Evolutionary conservation across 352 stramenopile genomes (phyloP).

Genomic region (Globisporangium nodosum): DNA sequence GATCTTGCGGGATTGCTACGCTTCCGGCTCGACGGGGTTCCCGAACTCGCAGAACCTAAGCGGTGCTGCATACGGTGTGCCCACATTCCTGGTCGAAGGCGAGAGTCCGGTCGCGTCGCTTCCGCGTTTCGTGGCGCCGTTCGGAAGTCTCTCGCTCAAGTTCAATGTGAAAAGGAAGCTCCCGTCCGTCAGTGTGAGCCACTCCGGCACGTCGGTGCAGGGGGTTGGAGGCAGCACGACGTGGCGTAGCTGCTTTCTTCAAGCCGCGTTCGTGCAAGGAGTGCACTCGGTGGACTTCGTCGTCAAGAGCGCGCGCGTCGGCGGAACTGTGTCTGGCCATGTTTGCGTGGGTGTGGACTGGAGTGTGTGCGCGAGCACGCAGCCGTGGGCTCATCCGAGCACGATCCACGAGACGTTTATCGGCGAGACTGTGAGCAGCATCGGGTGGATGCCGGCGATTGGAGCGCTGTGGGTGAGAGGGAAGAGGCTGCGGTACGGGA

Average conservation of each 20-base stretch:
- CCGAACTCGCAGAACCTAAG: slow-evolving; percentile 85
- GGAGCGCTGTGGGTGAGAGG: slow-evolving; percentile 70
- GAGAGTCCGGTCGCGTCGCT: slow-evolving; percentile 63
- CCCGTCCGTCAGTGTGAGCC: slow-evolving; percentile 56
- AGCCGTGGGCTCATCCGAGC: slow-evolving; percentile 1
- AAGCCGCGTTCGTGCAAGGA: slow-evolving; percentile 54
- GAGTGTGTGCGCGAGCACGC: slow-evolving; percentile 14
- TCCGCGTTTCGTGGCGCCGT: slow-evolving; percentile 49
- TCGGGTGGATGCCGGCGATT: slow-evolving; percentile 85
- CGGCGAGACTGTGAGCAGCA: slow-evolving; percentile 38
- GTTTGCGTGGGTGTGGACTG: slow-evolving; percentile 76
- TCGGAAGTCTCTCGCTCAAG: slow-evolving; percentile 45
- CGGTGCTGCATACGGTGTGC: slow-evolving; percentile 77
- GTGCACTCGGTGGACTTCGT: slow-evolving; percentile 76
- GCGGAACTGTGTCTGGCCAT: slow-evolving; percentile 60
- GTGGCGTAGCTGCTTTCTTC: slow-evolving; percentile 66
- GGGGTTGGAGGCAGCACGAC: slow-evolving; percentile 40
- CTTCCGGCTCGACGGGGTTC: slow-evolving; percentile 73
- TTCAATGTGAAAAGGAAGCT: slow-evolving; percentile 66
- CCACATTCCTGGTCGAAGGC: slow-evolving; percentile 79
- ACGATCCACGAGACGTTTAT: slow-evolving; percentile 33
- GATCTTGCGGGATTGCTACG: slow-evolving; percentile 83
- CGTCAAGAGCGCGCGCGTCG: slow-evolving; percentile 63
- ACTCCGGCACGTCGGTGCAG: slow-evolving; percentile 62
- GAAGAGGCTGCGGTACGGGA: slow-evolving; percentile 42